Evolutionary conservation across 176 grass and related monocot genomes (phyloP).

Genomic region (Stipa capillata): DNA sequence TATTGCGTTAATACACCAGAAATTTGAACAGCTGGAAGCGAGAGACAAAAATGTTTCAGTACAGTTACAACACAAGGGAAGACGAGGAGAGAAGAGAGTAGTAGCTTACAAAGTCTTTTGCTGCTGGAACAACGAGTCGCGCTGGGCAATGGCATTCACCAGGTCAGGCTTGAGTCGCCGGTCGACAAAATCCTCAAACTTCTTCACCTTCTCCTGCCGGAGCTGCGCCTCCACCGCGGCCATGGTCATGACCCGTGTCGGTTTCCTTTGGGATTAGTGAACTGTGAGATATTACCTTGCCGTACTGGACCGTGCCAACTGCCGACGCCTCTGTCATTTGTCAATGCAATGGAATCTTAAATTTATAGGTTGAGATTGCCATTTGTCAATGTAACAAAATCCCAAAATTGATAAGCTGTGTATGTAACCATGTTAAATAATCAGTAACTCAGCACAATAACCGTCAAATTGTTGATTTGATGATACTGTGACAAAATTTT

Average conservation of each 20-base stretch:
- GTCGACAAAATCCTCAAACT: slow-evolving; percentile 76
- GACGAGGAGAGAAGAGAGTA: background rate
- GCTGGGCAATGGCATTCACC: slow-evolving; percentile 52
- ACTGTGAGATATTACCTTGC: background rate
- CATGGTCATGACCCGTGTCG: background rate
- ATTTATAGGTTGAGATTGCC: background rate
- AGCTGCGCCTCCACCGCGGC: background rate
- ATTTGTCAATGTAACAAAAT: no score
- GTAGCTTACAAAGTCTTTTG: slow-evolving; percentile 88
- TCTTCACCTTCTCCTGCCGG: slow-evolving; percentile 62
- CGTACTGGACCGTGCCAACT: background rate
- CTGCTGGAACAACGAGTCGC: slow-evolving; percentile 65
- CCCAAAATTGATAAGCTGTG: no score
- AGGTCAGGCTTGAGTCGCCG: slow-evolving; percentile 69
- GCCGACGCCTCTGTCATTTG: background rate
- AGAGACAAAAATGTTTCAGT: background rate
- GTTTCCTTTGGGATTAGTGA: background rate
- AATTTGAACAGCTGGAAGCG: background rate
- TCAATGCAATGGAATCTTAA: background rate
- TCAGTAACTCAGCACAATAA: no score
- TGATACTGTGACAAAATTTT: no score
- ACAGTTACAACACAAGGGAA: background rate
- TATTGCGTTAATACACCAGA: background rate
- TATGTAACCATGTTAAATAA: no score
- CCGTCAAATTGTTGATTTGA: no score